Evolutionary conservation across 2,329 filamentous ascomycete genomes (phyloP), one percentile per base, ranked within the genome.

Genomic region (Aspergillus pseudotamarii): DNA sequence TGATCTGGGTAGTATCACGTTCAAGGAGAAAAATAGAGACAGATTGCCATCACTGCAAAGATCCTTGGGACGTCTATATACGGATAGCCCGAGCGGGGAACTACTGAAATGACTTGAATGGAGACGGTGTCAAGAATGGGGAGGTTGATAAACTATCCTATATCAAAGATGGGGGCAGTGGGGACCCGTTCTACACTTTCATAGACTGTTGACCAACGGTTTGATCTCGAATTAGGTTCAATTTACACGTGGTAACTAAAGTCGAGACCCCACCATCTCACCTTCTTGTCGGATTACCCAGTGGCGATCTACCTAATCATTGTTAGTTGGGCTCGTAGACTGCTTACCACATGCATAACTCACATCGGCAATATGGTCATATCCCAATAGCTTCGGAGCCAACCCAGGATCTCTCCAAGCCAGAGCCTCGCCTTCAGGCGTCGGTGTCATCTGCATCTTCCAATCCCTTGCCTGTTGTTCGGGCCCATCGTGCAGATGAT

Each of bases 401-500:
- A 81, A 61, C 1, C 71, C 75, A 0, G 76, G 77, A 67, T 82
- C 79, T 56, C 78, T 72, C 80, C 80, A 82, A 0, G 75, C 78
- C 53, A 80, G 61, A 2, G 80, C 79, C 60, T 82, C 80, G 6
- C 80, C 79, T 46, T 75, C 71, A 0, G 72, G 73, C 0, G 78
- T 79, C 1, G 75, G 74, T 4, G 71, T 64, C 72, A 75, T 77
- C 43, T 73, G 74, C 72, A 83, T 79, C 54, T 76, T 76, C 2
- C 72, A 71, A 69, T 89, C 87, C 0, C 87, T 78, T 57, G 85
- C 81, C 58, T 79, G 67, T 71, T 89, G 88, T 63, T 86, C 84
- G 0, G 77, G 72, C 0, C 87, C 88, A 64, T 90, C 87, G 6
- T 83, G 81, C 2, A 89, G 74, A 65, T 89, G 87, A 59, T 89